Evolutionary conservation across 495 filamentous ascomycete genomes (phyloP), one percentile per base, ranked within the genome.

Genomic region (Penicillium maclennaniae): DNA sequence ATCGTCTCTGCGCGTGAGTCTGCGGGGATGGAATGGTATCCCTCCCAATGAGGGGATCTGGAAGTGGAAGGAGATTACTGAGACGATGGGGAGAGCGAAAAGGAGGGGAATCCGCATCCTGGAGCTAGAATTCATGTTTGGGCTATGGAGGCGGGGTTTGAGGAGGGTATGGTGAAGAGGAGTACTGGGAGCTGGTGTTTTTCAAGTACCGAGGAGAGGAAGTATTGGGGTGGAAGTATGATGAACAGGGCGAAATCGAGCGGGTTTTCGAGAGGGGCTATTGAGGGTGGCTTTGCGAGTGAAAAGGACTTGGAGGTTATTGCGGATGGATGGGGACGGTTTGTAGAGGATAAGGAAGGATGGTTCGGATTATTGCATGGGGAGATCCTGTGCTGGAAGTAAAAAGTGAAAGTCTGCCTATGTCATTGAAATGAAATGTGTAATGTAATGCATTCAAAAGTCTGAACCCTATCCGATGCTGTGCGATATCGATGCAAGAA

Each of bases 321-420:
- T 43, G 67, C 69, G 2, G 44, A 59, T 17, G 72, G 65, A 1
- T 82, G 76, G 77, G 62, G 60, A 51, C 59, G 59, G 31, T 82
- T 70, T 69, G 73, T 70, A 6, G 63, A 69, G 49, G 53, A 68
- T 41, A 71, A 76, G 44, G 72, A 81, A 48, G 78, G 65, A 9
- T 82, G 80, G 75, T 80, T 78, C 65, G 68, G 65, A 20, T 48
- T 81, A 23, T 46, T 82, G 39, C 69, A 79, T 68, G 78, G 78
- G 36, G 69, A 85, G 66, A 72, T 85, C 41, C 52, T 82, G 19
- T 82, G 77, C 65, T 69, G 66, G 49, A 75, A 73, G 43, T 66
- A 45, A 59, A 23, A 23, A n/a, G n/a, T n/a, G 23, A 2, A 23
- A 23, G 5, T 23, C 23, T 23, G 5, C 23, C 23, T 23, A 23